Evolutionary conservation across 345 rosid species (phyloP), one percentile per base, ranked within the genome.

Genomic region (Citrus unshiu): DNA sequence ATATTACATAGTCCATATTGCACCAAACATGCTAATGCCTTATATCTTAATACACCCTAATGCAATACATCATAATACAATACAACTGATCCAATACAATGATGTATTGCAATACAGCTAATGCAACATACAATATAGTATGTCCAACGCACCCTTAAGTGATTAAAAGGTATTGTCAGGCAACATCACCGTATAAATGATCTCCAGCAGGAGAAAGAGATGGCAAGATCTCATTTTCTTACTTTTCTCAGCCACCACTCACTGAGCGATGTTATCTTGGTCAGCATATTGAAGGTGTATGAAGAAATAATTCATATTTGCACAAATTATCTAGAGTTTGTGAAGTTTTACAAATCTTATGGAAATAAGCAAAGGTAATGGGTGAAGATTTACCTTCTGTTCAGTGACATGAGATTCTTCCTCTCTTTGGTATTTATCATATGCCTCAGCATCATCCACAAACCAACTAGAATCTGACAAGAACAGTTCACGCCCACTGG

Each of bases 401-500:
- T 82, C 81, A 51, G 79, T 58, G 70, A 16, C 83, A 67, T 80
- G 72, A 39, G 89, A 82, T 69, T 81, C 86, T 86, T 87, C 93
- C 72, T 81, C 89, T 78, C 90, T 83, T 30, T 83, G 83, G 69
- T 91, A 86, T 64, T 82, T 81, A 22, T 91, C 94, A 79, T 82
- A 88, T 74, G 90, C 91, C 83, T 86, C 95, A 2, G 72, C 85
- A 82, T 89, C 95, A 78, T 88, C 93, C 80, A 91, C 93, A 79
- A 91, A 91, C 62, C 81, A 57, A 59, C 93, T 88, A 49, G 92
- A 79, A 74, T 91, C 88, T 40, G 90, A 87, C 69, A 89, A 63
- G 72, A 89, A 91, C 25, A 89, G 89, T 72, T 91, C 91, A 32
- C 93, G 91, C 3, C 91, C 93, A 76, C 95, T 88, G 89, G 89